Evolutionary conservation across 768 basidiomycete species (phyloP).

Genomic region (Omphalotus guepiniiformis): DNA sequence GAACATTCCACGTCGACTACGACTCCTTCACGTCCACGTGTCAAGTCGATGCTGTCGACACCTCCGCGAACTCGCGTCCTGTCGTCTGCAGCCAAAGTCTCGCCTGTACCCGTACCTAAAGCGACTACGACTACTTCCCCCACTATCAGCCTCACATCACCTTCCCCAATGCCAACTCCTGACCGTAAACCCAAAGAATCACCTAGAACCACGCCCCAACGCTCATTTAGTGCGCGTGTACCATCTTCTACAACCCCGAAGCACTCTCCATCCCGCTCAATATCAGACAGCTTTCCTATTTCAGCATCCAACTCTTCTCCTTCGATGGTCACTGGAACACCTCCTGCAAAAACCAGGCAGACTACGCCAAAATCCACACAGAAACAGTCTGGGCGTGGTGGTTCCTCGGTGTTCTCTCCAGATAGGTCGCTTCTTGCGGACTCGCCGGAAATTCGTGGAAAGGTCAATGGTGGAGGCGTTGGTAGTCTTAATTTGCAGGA

Average conservation of each 20-base stretch:
- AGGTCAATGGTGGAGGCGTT: not conserved
- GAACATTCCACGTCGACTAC: not conserved
- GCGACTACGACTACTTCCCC: not conserved
- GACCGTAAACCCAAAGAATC: not conserved
- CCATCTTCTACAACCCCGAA: not conserved
- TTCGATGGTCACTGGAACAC: too few species aligned
- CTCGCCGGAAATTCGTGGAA: slow-evolving; percentile 1
- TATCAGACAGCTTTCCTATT: slow-evolving; percentile 1
- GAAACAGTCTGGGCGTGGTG: not conserved
- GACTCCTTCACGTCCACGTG: not conserved
- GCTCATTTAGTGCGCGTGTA: not conserved
- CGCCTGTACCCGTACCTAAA: not conserved
- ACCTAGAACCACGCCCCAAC: not conserved
- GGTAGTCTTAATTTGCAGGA: not conserved
- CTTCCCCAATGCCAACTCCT: slow-evolving; percentile 3
- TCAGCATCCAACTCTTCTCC: not conserved
- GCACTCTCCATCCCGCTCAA: not conserved
- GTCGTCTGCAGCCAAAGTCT: not conserved
- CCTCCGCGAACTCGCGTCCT: slow-evolving; percentile 3
- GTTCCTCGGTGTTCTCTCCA: not conserved
- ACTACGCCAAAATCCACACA: too few species aligned
- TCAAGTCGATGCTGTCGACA: slow-evolving; percentile 3
- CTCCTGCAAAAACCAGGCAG: too few species aligned
- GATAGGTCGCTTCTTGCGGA: not conserved
- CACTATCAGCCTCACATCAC: slow-evolving; percentile 4